Base-by-base conservation (phyloP, 2,329 filamentous ascomycete genomes). In the Neonectria punicea region DNA sequence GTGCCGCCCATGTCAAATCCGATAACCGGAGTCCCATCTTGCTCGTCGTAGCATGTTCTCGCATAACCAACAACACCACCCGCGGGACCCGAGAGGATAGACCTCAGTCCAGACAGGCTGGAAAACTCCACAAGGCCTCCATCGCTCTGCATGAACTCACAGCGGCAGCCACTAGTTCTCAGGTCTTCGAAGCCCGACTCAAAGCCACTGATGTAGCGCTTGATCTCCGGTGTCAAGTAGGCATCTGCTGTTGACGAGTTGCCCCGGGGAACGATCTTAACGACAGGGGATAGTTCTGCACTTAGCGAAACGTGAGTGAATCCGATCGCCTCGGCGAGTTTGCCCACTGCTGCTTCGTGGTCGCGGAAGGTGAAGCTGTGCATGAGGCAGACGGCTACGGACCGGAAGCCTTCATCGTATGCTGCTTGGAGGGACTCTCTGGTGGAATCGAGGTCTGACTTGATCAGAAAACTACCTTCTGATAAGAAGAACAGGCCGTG, bases 1-100 rank as follows among this genome's bases (percentile, higher is more conserved):
- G 94, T 98, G 14, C 94, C 94, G 47, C 93, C 93, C 75, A 97
- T 98, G 72, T 97, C 94, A 73, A 98, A 97, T 0, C 94, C 94
- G 72, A 97, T 97, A 4, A 97, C 92, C 0, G 93, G 93, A 1
- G 88, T 93, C 74, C 89, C 92, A 5, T 93, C 95, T 50, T 91
- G 83, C 0, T 90, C 86, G 70, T 97, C 94, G 77, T 94, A 97
- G 2, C 91, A 95, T 0, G 94, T 97, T 22, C 94, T 88, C 14
- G 94, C 93, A 77, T 97, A 97, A 5, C 94, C 94, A 0, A 97
- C 93, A 0, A 97, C 93, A 34, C 94, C 94, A 25, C 93, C 94
- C 14, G 94, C 94, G 1, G 94, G 94, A 0, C 94, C 94, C 0
- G 93, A 97, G 1, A 97, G 78, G 65, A 97, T 96, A 3, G 93